phyloP scores from a whole-genome alignment of 306 rosid species.

The Rosa persica region DNA sequence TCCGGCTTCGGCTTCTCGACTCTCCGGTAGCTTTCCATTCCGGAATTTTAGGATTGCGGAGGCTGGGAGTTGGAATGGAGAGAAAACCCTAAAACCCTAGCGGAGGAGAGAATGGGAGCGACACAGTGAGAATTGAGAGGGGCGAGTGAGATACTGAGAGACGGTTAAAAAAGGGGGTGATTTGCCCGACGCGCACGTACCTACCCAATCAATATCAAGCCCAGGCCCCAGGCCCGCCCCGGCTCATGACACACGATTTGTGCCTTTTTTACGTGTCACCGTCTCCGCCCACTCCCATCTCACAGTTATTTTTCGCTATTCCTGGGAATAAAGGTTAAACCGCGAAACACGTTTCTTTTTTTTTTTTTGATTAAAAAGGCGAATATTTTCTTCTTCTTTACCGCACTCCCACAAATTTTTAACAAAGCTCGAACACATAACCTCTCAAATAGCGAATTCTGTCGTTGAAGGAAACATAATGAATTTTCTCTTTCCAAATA shows the following conservation, averaged over 20 bases:
- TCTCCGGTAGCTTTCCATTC: slow-evolving; percentile 89
- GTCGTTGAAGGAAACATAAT: no score
- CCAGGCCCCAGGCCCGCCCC: neutral
- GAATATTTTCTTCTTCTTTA: no score
- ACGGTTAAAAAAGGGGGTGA: neutral
- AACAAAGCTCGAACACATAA: no score
- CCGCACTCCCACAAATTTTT: no score
- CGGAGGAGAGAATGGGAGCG: slow-evolving; percentile 12
- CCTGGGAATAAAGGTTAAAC: no score
- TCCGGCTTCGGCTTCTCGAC: slow-evolving; percentile 85
- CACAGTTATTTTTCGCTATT: no score
- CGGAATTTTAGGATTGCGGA: slow-evolving; percentile 13
- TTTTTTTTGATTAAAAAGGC: no score
- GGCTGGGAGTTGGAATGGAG: neutral
- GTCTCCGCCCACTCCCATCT: neutral
- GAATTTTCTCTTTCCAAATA: no score
- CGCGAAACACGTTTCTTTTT: no score
- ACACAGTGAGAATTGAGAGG: neutral
- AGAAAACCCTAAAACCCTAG: slow-evolving; percentile 71
- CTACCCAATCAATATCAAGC: neutral
- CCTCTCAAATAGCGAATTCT: no score
- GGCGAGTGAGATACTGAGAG: neutral
- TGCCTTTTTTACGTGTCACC: neutral
- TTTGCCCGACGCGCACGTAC: neutral
- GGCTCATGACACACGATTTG: no score